phyloP scores from a whole-genome alignment of 1,284 basidiomycete genomes.

The Apiotrichum domesticum region DNA sequence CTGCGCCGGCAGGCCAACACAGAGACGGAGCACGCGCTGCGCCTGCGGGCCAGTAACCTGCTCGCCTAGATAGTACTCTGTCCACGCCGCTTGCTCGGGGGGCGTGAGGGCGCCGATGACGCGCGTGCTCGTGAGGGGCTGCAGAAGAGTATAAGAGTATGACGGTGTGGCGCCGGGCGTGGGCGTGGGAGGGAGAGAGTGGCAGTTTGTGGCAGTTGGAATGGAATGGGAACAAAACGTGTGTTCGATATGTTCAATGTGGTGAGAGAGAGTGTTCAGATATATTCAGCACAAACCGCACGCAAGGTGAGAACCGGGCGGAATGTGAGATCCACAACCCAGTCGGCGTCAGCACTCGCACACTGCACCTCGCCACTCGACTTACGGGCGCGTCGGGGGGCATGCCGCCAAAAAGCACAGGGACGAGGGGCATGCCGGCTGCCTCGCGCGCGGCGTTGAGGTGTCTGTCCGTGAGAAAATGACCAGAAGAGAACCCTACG shows the following conservation, averaged over 20 bases:
- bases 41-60: neutral
- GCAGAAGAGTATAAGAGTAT: neutral
- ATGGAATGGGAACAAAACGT: no score
- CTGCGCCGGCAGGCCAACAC: neutral
- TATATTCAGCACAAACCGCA: no score
- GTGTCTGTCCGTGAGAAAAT: neutral
- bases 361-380: neutral
- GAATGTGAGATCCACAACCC: no score
- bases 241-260: no score
- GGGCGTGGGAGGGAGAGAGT: no score
- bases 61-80: slow-evolving; percentile 2
- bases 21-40: neutral
- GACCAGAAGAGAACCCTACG: neutral
- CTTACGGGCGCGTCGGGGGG: slow-evolving; percentile 2
- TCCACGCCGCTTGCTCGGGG: slow-evolving; percentile 1
- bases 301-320: no score
- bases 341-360: no score
- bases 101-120: neutral
- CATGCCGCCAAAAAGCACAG: neutral
- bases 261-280: no score
- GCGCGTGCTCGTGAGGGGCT: slow-evolving; percentile 1
- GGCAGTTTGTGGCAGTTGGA: no score
- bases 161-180: no score
- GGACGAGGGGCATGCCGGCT: neutral
- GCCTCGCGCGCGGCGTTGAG: slow-evolving; percentile 1